These are phyloP conservation scores for Pythium utonaiense DNA, from an alignment of 352 stramenopile genomes.

Conservation along the genomic window DNA sequence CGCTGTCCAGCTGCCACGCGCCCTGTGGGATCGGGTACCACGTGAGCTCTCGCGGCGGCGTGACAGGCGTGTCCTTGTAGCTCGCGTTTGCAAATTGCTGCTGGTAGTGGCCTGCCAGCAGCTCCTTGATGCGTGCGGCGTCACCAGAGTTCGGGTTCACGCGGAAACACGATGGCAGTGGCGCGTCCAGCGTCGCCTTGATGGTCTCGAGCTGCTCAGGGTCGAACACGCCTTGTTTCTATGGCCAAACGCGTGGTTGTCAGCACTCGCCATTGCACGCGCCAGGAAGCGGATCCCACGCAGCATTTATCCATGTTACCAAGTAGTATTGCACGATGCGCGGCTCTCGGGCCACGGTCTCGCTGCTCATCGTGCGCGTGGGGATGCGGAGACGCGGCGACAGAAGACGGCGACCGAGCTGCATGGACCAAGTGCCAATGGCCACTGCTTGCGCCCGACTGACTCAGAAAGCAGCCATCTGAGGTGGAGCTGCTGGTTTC, in stretches of 20 bases:
- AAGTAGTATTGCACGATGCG: slow-evolving; percentile 70
- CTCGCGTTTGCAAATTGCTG: slow-evolving; percentile 32
- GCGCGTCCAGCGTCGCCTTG: slow-evolving; percentile 43
- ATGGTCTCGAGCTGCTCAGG: slow-evolving; percentile 37
- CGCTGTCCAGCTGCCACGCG: slow-evolving; percentile 75
- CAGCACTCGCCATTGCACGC: not conserved
- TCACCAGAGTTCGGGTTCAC: slow-evolving; percentile 46
- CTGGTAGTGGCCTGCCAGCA: slow-evolving; percentile 44
- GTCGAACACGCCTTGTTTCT: slow-evolving; percentile 63
- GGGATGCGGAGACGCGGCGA: not conserved
- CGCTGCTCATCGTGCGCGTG: slow-evolving; percentile 4
- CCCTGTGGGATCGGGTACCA: slow-evolving; percentile 60
- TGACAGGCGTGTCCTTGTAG: slow-evolving; percentile 30
- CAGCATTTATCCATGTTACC: slow-evolving; percentile 23
- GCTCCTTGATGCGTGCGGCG: slow-evolving; percentile 40
- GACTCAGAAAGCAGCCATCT: slow-evolving; percentile 3
- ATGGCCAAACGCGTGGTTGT: not conserved
- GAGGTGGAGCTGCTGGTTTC: not conserved
- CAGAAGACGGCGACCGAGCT: not conserved
- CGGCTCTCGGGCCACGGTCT: slow-evolving; percentile 8
- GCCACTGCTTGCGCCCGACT: not conserved
- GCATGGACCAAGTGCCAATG: slow-evolving; percentile 1
- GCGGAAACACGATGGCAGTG: slow-evolving; percentile 68
- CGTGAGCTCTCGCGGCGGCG: slow-evolving; percentile 36
- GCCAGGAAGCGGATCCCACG: not conserved